Evolutionary conservation across 2,329 filamentous ascomycete genomes (phyloP), one percentile per base, ranked within the genome.

Genomic region (Didymella sp.): DNA sequence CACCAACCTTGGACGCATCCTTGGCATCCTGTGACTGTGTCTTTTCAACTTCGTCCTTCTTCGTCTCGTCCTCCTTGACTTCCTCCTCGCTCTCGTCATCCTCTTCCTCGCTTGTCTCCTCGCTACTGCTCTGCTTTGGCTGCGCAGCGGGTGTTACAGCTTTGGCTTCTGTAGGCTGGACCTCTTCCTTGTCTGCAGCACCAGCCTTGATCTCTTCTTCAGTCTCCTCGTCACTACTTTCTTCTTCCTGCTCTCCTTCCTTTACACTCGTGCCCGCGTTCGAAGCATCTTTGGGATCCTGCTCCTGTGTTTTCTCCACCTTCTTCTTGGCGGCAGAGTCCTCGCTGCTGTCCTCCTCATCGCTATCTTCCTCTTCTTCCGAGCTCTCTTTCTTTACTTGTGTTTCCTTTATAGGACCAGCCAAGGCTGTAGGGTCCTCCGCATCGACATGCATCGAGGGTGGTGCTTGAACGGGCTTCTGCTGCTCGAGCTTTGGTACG

Each of bases 201-300:
- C 3, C 13, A 17, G 38, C 13, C 13, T 6, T 41, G 3, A 12
- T 25, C 38, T 41, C 22, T 4, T 41, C 38, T 25, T 41, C 38
- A 13, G 21, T 41, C 22, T 41, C 44, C 7, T 51, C 28, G 4
- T 40, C 43, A 6, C 35, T 43, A 17, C 41, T 42, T 24, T 22
- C 17, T 45, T 45, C 78, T 49, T 48, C 48, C 25, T 57, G 54
- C 38, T 52, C 54, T 6, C 54, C 54, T 19, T 78, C 76, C 51
- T 77, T 68, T 4, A 77, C 76, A 51, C 74, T 77, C 50, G 70
- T 71, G 9, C 68, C 67, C 2, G 75, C 76, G 51, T 73, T 73
- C 3, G 47, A 61, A 1, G 62, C 67, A n/a, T 66, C 67, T 33
- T 67, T 70, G 0, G 67, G 61, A 31, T 60, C 56, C 51, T 73